Evolutionary conservation across 192 early-diverging fungal genomes (phyloP).

Genomic region (Backusella tuberculispora): DNA sequence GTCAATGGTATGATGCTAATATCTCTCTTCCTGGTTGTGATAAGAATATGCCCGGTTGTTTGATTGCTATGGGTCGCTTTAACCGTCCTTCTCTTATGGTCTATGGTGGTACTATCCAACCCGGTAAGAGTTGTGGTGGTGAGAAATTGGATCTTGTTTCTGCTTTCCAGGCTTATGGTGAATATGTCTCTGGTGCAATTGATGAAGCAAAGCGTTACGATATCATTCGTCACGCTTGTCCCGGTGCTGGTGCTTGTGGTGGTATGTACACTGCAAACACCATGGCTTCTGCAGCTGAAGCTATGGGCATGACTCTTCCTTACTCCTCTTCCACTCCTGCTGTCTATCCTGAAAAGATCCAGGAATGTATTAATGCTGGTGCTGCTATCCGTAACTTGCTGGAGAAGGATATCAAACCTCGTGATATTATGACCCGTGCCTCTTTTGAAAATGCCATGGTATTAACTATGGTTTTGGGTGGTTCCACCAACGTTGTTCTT

Average conservation of each 20-base stretch:
- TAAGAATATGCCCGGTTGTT: slow-evolving; percentile 97
- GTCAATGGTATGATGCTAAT: slow-evolving; percentile 99
- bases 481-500: slow-evolving; percentile 95
- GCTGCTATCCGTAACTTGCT: slow-evolving; percentile 86
- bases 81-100: slow-evolving; percentile 98
- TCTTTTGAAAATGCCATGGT: slow-evolving; percentile 98
- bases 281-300: slow-evolving; percentile 94
- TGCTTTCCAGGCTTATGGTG: slow-evolving; percentile 96
- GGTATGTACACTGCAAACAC: slow-evolving; percentile 67
- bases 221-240: slow-evolving; percentile 73
- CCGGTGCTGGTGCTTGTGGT: slow-evolving; percentile 96
- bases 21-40: slow-evolving; percentile 95
- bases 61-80: slow-evolving; percentile 95
- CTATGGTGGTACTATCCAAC: slow-evolving; percentile 95
- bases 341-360: slow-evolving; percentile 79
- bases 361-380: slow-evolving; percentile 89
- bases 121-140: slow-evolving; percentile 72
- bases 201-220: slow-evolving; percentile 83
- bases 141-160: slow-evolving; percentile 91
- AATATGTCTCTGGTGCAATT: slow-evolving; percentile 90
- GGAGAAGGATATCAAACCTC: slow-evolving; percentile 90
- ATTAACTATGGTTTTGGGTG: slow-evolving; percentile 91
- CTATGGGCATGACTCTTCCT: slow-evolving; percentile 97
- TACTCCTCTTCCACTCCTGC: slow-evolving; percentile 97
- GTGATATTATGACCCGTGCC: slow-evolving; percentile 95